Evolutionary conservation across 805 yeast genomes (phyloP), one percentile per base, ranked within the genome.

Genomic region (Candida alai): DNA sequence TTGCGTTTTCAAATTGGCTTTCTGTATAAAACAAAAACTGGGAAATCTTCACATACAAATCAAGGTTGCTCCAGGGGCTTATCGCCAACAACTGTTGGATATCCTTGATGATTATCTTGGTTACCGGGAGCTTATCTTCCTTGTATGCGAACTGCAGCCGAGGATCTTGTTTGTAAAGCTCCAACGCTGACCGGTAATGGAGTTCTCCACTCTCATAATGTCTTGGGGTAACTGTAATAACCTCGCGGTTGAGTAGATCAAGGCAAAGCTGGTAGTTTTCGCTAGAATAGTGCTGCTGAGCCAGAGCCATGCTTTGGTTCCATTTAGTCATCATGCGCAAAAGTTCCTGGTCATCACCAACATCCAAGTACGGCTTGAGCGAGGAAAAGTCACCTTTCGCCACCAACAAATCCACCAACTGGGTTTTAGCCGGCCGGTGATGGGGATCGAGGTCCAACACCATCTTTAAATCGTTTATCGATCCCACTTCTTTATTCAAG

Each of bases 381-480:
- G 56, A 61, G 0, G 62, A 67, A 47, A 72, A 63, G 15, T 62
- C 61, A 2, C 88, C 88, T 42, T 67, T 64, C 39, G 73, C 73
- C 19, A 74, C 48, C 35, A 74, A 65, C 19, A 81, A 43, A 2
- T 76, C 76, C 11, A 62, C 45, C 32, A 76, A 56, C 39, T 74
- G 72, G 7, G 51, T 55, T 32, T 64, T 60, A n/a, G 87, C 83
- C 1, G 76, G 68, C 10, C 47, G 44, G 37, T 64, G 66, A 35
- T 48, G 55, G 4, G 64, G 63, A 42, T 61, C 71, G 8, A 64
- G 49, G n/a, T 51, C 47, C 29, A 75, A 50, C 16, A 81, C 73
- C 10, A 45, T 49, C 37, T 69, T 63, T 37, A 82, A 74, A 43
- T 76, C 79, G 2, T 53, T 52, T 6, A 77, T 59, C 0, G 89